Evolutionary conservation across 768 basidiomycete species (phyloP), one percentile per base, ranked within the genome.

Genomic region (Suillus decipiens): DNA sequence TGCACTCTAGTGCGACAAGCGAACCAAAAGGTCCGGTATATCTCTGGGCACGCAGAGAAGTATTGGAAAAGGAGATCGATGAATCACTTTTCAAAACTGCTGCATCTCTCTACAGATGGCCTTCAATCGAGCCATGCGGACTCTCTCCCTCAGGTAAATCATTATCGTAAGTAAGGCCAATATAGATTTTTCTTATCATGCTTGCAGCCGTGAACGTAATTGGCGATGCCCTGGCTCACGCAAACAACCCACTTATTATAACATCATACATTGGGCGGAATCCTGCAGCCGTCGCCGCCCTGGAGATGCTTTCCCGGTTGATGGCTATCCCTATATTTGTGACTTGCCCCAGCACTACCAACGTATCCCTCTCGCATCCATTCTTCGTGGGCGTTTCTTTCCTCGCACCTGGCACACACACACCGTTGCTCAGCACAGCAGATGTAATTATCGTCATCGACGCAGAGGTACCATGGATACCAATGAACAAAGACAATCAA

Each of bases 21-120:
- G 83, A 86, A 34, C 90, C 90, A 0, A 86, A 83, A 69, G 89
- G 90, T 0, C 90, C 90, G 0, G 88, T 89, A 1, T 90, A 92
- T 70, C 77, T 90, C 9, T 90, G 88, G 86, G 88, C 83, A 14
- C 80, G 87, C 17, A 80, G 90, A n/a, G 90, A 91, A 69, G 80
- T 82, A 0, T 86, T 86, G 79, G 89, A 91, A 67, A 81, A 89
- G 70, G 84, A 88, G 68, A 72, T 89, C 0, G 78, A 83, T 24
- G 64, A 75, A 5, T 65, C 73, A 5, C 62, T 73, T 2, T 64
- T 85, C n/a, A 70, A 76, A 24, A 64, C 72, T 2, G 58, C 74
- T 0, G 61, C 73, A 11, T 63, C 76, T 0, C 63, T 69, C 45
- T 66, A 64, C n/a, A 76, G 78, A 61, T 89, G 87, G 86, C 83